Evolutionary conservation across 257 asterid species (phyloP).

Genomic region (Fraxinus americana): DNA sequence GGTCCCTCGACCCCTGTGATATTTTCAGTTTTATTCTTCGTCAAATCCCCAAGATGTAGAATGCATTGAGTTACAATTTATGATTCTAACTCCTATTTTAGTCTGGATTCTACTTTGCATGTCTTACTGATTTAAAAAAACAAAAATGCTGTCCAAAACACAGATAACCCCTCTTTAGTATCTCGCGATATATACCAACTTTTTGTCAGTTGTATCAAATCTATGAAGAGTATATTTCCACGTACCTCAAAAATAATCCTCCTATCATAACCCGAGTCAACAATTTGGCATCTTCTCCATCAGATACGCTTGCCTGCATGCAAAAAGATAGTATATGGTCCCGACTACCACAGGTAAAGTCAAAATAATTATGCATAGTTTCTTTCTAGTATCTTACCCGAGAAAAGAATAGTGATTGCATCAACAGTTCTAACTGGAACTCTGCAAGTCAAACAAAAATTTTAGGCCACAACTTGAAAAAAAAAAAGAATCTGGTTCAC

Average conservation of each 20-base stretch:
- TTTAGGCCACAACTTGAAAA: neutral
- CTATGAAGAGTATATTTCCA: slow-evolving; percentile 20
- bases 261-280: slow-evolving; percentile 79
- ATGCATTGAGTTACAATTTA: neutral
- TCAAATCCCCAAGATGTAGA: neutral
- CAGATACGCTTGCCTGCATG: slow-evolving; percentile 82
- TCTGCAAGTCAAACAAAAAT: slow-evolving; percentile 55
- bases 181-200: slow-evolving; percentile 13
- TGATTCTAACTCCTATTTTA: slow-evolving; percentile 5
- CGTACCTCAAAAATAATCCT: slow-evolving; percentile 85
- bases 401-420: slow-evolving; percentile 91
- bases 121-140: slow-evolving; percentile 4
- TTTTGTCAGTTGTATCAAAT: slow-evolving; percentile 20
- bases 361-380: slow-evolving; percentile 8
- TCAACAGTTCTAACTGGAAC: slow-evolving; percentile 92
- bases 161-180: slow-evolving; percentile 19
- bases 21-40: neutral
- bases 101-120: slow-evolving; percentile 12
- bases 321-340: slow-evolving; percentile 28
- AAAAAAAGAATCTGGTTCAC: neutral
- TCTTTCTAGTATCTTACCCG: slow-evolving; percentile 58
- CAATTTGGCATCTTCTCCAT: slow-evolving; percentile 72
- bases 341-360: neutral
- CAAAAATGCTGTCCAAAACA: slow-evolving; percentile 8
- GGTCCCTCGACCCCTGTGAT: slow-evolving; percentile 1